These are phyloP conservation scores for Boletus pseudo-olivaceus DNA, from an alignment of 768 basidiomycete genomes.

Conservation along the genomic window DNA sequence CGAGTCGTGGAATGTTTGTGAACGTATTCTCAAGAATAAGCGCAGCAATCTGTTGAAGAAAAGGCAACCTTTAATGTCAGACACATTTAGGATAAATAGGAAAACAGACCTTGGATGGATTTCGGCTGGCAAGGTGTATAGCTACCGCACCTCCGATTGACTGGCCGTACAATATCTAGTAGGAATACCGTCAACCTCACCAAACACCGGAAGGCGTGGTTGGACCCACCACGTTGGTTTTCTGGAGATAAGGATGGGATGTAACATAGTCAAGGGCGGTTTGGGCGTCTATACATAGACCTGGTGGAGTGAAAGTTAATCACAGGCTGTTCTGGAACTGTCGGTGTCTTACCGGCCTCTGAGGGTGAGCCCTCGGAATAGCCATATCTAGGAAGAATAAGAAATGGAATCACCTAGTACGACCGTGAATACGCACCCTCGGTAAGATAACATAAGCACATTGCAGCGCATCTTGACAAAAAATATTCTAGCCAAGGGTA, in stretches of 20 bases:
- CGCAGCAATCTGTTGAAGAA: conserved; percentile 54
- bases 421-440: conserved; percentile 56
- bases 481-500: conserved; percentile 84
- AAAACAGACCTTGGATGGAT: conserved; percentile 55
- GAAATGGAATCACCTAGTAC: neutral
- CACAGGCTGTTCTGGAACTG: neutral
- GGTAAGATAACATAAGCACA: conserved; percentile 90
- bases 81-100: neutral
- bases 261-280: conserved; percentile 73
- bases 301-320: conserved; percentile 33
- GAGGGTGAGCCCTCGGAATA: conserved; percentile 82
- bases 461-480: conserved; percentile 84
- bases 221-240: conserved; percentile 61
- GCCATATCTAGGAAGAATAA: conserved; percentile 62
- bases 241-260: conserved; percentile 57
- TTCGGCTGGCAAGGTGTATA: conserved; percentile 80
- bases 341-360: conserved; percentile 60
- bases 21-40: conserved; percentile 94
- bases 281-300: conserved; percentile 82
- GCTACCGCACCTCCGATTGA: conserved; percentile 92
- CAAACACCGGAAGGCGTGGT: neutral
- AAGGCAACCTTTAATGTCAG: neutral
- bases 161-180: conserved; percentile 74
- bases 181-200: neutral
- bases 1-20: conserved; percentile 73